Conservation (phyloP, 1,139 yeast species). For the Kodamaea plutei region DNA sequence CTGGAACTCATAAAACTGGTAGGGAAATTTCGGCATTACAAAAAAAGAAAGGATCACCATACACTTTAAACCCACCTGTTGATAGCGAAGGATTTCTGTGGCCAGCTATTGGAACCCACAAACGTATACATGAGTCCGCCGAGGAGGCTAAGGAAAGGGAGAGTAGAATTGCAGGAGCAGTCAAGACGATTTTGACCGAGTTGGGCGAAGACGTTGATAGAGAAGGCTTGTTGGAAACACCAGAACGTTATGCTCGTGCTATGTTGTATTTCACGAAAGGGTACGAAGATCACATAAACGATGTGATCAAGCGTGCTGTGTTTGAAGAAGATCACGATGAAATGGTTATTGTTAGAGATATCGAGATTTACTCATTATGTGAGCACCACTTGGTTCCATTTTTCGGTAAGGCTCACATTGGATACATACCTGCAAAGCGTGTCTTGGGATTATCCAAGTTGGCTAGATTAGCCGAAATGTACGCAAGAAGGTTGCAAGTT, state of each 20-base stretch:
- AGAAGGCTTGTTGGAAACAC: conserved; percentile 91
- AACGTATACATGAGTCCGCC: conserved; percentile 61
- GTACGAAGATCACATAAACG: conserved; percentile 85
- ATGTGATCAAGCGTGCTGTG: conserved; percentile 90
- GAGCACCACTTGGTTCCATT: conserved; percentile 98
- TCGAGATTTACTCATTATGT: conserved; percentile 86
- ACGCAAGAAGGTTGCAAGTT: conserved; percentile 89
- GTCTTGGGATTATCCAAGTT: conserved; percentile 93
- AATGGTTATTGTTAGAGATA: conserved; percentile 96
- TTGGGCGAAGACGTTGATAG: conserved; percentile 88
- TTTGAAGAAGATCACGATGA: conserved; percentile 98
- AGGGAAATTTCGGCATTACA: too few relatives aligned
- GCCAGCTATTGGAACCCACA: conserved; percentile 89
- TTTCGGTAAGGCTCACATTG: conserved; percentile 94
- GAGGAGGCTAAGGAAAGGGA: conserved; percentile 64
- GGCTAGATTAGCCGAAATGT: conserved; percentile 96
- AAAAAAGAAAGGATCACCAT: conserved; percentile 80
- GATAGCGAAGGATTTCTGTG: conserved; percentile 90
- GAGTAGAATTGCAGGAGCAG: conserved; percentile 77
- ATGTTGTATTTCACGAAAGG: conserved; percentile 96
- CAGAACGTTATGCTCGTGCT: conserved; percentile 94
- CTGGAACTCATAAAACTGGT: too few relatives aligned
- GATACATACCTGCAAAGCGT: conserved; percentile 89
- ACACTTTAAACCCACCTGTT: conserved; percentile 77
- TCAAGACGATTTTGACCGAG: conserved; percentile 73